These are phyloP conservation scores for Pichia gijzeniarum DNA, from an alignment of 805 yeast species.

Conservation along the genomic window DNA sequence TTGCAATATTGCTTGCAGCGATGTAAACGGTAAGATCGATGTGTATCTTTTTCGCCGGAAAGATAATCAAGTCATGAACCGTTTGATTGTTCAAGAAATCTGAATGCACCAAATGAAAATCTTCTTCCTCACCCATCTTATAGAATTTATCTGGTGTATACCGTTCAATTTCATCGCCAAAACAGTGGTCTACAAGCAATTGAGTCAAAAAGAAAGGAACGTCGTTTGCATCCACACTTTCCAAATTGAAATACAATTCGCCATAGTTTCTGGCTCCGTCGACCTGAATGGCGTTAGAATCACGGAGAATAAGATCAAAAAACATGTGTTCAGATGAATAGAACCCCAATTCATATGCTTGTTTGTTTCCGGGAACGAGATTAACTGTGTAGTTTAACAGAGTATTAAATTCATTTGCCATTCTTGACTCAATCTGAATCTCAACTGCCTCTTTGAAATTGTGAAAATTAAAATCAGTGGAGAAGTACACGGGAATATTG, in stretches of 20 bases:
- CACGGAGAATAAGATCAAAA: constrained; percentile 16
- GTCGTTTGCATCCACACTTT: constrained; percentile 40
- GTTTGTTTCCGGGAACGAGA: constrained; percentile 14
- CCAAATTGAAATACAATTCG: constrained; percentile 31
- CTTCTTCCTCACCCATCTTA: constrained; percentile 5
- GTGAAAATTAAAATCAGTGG: constrained; percentile 48
- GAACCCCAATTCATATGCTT: constrained; percentile 4
- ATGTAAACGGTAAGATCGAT: constrained; percentile 8
- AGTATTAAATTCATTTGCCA: constrained; percentile 24
- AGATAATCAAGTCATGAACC: background rate
- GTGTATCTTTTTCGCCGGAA: background rate
- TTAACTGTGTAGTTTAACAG: constrained; percentile 19
- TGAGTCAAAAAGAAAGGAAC: constrained; percentile 46
- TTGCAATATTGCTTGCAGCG: constrained; percentile 3
- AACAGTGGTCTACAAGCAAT: constrained; percentile 27
- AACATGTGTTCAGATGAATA: constrained; percentile 15
- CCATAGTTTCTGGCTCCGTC: constrained; percentile 21
- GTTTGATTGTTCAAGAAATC: constrained; percentile 7
- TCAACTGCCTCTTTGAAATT: constrained; percentile 57
- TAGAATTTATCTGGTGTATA: constrained; percentile 22
- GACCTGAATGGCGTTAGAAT: constrained; percentile 25
- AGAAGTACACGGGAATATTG: constrained; percentile 37
- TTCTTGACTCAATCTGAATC: constrained; percentile 37
- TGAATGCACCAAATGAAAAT: constrained; percentile 11
- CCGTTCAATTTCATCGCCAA: constrained; percentile 21